phyloP scores from a whole-genome alignment of 768 basidiomycete genomes.

The Pleurotus citrinopileatus region DNA sequence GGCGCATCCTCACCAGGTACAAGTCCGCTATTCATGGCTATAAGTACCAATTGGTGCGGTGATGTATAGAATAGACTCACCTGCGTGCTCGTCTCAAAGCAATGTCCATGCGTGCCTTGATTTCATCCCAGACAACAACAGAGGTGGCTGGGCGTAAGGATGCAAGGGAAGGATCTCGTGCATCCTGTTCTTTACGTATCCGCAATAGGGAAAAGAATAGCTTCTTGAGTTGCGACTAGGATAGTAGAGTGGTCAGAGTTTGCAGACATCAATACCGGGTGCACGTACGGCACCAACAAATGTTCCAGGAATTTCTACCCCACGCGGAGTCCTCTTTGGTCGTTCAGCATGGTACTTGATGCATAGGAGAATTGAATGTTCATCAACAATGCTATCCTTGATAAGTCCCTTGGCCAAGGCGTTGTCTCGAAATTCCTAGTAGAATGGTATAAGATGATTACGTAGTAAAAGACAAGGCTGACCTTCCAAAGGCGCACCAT shows the following conservation, averaged over 20 bases:
- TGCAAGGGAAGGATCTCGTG: slow-evolving; percentile 16
- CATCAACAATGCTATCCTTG: slow-evolving; percentile 24
- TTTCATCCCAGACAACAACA: slow-evolving; percentile 23
- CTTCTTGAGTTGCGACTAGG: slow-evolving; percentile 29
- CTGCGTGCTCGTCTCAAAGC: slow-evolving; percentile 19
- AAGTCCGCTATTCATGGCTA: slow-evolving; percentile 21
- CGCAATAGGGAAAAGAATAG: slow-evolving; percentile 26
- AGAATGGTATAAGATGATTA: background rate
- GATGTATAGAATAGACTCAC: slow-evolving; percentile 7
- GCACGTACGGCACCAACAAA: slow-evolving; percentile 26
- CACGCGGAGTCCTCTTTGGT: slow-evolving; percentile 18
- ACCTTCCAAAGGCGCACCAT: slow-evolving; percentile 22
- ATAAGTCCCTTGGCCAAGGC: slow-evolving; percentile 15
- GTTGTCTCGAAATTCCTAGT: background rate
- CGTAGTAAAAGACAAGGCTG: slow-evolving; percentile 4
- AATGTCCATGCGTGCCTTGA: slow-evolving; percentile 24
- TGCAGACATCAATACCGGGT: background rate
- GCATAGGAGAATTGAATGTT: slow-evolving; percentile 24
- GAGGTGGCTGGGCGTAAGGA: slow-evolving; percentile 17
- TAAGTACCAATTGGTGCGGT: too few species aligned
- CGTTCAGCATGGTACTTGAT: slow-evolving; percentile 23
- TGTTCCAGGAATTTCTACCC: slow-evolving; percentile 22
- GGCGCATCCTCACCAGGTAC: slow-evolving; percentile 25
- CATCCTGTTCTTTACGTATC: slow-evolving; percentile 27
- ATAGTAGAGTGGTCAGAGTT: background rate